A percentile compares a stretch with the other conserved stretches of the same genome.
Evolutionary conservation across 2,329 filamentous ascomycete genomes (phyloP).

Genomic region (Sporothrix dimorphospora): DNA sequence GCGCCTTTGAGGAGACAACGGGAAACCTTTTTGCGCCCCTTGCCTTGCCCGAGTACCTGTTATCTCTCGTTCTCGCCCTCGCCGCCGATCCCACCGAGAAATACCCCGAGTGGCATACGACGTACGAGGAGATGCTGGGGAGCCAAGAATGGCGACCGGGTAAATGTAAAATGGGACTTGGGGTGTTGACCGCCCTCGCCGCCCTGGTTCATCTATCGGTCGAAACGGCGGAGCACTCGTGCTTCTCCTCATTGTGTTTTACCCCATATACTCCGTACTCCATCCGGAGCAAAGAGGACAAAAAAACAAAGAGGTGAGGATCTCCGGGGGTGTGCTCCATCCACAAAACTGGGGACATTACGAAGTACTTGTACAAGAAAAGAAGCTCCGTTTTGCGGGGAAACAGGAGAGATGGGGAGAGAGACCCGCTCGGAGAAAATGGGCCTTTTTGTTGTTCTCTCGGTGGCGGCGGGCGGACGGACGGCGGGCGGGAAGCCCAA

Average conservation of each 20-base stretch:
- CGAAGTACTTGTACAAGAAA: no score
- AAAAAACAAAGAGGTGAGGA: neutral
- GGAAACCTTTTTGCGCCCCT: neutral
- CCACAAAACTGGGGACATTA: neutral
- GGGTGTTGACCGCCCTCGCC: neutral
- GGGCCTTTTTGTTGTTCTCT: neutral
- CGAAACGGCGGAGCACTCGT: neutral
- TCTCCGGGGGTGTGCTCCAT: neutral
- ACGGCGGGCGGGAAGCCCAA: neutral
- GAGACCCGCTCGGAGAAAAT: neutral
- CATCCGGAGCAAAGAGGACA: neutral
- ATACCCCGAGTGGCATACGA: no score
- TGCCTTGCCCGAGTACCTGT: neutral
- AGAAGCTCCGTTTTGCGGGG: neutral
- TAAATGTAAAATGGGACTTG: neutral
- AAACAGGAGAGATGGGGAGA: neutral
- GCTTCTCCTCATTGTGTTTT: neutral
- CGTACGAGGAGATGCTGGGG: neutral
- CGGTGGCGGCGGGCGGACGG: no score
- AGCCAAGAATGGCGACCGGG: slow-evolving; percentile 15
- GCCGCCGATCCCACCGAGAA: no score
- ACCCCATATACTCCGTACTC: neutral
- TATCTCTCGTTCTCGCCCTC: no score
- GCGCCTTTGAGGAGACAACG: neutral
- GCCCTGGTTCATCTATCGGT: neutral